phyloP scores from a whole-genome alignment of 305 asterid genomes.

The Fraxinus platypoda region DNA sequence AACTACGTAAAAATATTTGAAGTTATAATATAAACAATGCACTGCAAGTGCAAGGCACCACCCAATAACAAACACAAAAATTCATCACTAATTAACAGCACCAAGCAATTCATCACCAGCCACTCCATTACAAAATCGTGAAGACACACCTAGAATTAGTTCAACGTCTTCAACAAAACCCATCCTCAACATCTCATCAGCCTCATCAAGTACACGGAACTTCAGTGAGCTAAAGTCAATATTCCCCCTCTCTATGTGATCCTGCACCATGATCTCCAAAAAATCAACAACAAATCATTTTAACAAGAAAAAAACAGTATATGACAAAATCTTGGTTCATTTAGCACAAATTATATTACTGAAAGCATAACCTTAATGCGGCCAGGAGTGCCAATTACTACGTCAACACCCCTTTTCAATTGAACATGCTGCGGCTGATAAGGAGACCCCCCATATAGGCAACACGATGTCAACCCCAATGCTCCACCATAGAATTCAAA shows the following conservation, averaged over 20 bases:
- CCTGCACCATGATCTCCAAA: slow-evolving; percentile 33
- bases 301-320: background rate
- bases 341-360: background rate
- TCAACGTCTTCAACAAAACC: slow-evolving; percentile 72
- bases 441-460: slow-evolving; percentile 85
- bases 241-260: slow-evolving; percentile 52
- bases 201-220: slow-evolving; percentile 67
- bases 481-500: slow-evolving; percentile 75
- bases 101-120: background rate
- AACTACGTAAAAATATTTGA: background rate
- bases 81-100: background rate
- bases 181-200: slow-evolving; percentile 70
- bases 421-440: slow-evolving; percentile 50
- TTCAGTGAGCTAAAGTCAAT: slow-evolving; percentile 52
- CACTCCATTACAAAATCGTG: background rate
- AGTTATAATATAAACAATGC: background rate
- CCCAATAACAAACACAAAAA: background rate
- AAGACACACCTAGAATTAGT: slow-evolving; percentile 51
- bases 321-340: background rate
- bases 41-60: slow-evolving; percentile 2
- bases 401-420: slow-evolving; percentile 80
- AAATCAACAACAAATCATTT: background rate
- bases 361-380: slow-evolving; percentile 66
- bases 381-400: slow-evolving; percentile 88
- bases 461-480: slow-evolving; percentile 73